Conservation (phyloP, 1,139 yeast species). For the Saccharomyces hybrid region DNA sequence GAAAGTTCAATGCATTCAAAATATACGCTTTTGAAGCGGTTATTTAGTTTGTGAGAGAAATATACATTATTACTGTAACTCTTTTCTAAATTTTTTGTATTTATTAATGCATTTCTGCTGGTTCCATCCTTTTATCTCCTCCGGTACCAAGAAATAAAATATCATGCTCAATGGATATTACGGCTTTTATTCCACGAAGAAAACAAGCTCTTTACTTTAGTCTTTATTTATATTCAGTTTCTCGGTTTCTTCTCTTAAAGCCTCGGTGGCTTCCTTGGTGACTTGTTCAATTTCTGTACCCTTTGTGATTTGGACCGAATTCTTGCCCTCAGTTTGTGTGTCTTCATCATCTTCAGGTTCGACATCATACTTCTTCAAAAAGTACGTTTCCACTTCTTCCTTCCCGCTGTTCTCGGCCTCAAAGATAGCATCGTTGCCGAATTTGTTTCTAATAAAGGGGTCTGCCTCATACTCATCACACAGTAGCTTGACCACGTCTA, state of each 20-base stretch:
- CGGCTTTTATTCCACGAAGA: background rate
- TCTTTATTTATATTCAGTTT: constrained; percentile 11
- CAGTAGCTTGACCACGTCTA: constrained; percentile 58
- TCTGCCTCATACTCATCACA: constrained; percentile 74
- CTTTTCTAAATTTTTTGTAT: background rate
- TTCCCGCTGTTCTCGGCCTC: constrained; percentile 78
- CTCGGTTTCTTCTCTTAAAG: constrained; percentile 21
- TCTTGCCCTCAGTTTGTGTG: constrained; percentile 31
- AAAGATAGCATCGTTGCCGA: constrained; percentile 75
- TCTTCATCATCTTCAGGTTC: constrained; percentile 50
- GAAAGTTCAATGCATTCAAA: background rate
- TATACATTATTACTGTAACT: background rate
- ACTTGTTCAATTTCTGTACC: constrained; percentile 38
- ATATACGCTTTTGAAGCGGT: background rate
- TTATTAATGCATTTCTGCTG: background rate
- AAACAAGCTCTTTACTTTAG: background rate
- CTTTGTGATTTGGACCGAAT: constrained; percentile 31
- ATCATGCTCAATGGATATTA: background rate
- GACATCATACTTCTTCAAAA: constrained; percentile 62
- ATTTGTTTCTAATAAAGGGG: constrained; percentile 65
- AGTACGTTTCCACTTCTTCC: constrained; percentile 61
- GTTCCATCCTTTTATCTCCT: background rate
- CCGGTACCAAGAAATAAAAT: background rate
- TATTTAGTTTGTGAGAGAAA: background rate
- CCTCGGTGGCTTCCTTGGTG: constrained; percentile 35